Evolutionary conservation across 2,329 filamentous ascomycete species (phyloP), one percentile per base, ranked within the genome.

Genomic region (Scolecobasidium constrictum): DNA sequence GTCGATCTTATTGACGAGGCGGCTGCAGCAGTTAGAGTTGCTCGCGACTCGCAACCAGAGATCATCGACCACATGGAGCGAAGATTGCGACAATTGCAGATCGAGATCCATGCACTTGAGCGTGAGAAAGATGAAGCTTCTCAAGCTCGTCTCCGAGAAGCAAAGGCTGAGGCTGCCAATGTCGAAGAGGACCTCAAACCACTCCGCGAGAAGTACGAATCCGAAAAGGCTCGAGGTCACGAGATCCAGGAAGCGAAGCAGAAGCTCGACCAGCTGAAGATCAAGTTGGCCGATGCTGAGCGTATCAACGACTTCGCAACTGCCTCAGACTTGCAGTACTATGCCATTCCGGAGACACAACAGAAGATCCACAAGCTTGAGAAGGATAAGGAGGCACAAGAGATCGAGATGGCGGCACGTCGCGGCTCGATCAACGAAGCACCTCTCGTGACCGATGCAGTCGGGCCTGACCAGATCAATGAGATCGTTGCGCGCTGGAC

Each of bases 401-500:
- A 96, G 59, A 81, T 79, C 7, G 74, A 80, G 49, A 67, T 72
- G 43, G 69, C 65, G 41, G 62, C 64, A 34, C 65, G 66, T 21
- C 62, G 68, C 20, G 84, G 83, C 26, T 63, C 70, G 3, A 75
- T 76, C 43, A 77, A 50, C 21, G 65, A 79, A 42, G 77, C 76
- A 44, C 59, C 85, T 18, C 81, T 96, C 61, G 75, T 96, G 43
- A 93, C 88, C 3, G 92, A 98, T 58, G 77, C 92, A 37, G 92
- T 98, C 50, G 92, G 92, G 4, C 87, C 88, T 9, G 92, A 98
- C 50, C 88, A 98, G 62, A 98, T 98, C 72, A 96, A 98, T 60
- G 90, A 96, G 58, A 98, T 98, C 48, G 92, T 98, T 42, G 83
- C 84, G 43, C 81, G 87, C 47, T 95, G 88, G 86, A 98, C 92